Base-by-base conservation (phyloP, 129 eudicot genomes). In the Centella asiatica region DNA sequence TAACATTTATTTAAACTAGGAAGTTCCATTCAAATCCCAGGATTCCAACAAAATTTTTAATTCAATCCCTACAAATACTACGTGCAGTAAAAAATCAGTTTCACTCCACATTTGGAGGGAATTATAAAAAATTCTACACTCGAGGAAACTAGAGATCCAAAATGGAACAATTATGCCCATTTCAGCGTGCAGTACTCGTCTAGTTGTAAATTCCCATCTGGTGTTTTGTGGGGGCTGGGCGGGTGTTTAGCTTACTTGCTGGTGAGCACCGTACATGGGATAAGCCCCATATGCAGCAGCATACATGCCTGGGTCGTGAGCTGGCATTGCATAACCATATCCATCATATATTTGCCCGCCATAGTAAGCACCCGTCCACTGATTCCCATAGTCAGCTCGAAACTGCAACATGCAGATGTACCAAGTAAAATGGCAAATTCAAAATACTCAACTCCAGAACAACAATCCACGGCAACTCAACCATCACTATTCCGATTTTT, bases 241-340 rank as follows among this genome's bases (percentile, higher is more conserved):
- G 5, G 59, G 56, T 61, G 47, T 34, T 70, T 70, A 88, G 86
- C 78, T 88, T 58, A 87, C 95, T 81, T 87, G 96, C 64, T 85
- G 97, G 77, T 89, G 87, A 51, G 85, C 73, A 12, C 89, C 94
- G 47, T 88, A 84, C 79, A 85, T 68, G 1, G 97, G 90, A 62
- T 89, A 89, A 10, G 85, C 76, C 55, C 90, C 95, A 26, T 89
- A 89, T 19, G 90, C 90, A 50, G 84, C 80, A 25, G 85, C 92
- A 44, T 88, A 84, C 85, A 88, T 77, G 72, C 77, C 71, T 26
- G 97, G 97, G 72, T 88, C 96, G 24, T 85, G 89, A 29, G 87
- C 83, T 66, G 88, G 88, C 81, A 84, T 36, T 7, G 87, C 81
- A 19, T 85, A 88, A 39, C 86, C 94, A 36, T 85, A 89, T n/a